These are phyloP conservation scores for Ganoderma lucidum DNA, from an alignment of 1,284 basidiomycete genomes.

Conservation along the genomic window DNA sequence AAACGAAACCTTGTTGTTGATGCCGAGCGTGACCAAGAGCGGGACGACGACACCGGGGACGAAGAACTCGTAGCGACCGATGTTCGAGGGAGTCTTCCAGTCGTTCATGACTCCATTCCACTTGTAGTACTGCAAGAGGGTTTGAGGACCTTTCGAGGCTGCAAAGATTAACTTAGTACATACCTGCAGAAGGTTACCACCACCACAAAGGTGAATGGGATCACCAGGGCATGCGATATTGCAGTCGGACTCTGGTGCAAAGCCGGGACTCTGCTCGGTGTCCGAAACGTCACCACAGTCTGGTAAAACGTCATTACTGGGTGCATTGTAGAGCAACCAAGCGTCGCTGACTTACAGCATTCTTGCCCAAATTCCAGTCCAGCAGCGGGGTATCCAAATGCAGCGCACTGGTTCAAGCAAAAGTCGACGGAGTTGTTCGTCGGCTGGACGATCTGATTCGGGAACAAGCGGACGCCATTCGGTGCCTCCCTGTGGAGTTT, in stretches of 20 bases:
- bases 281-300: slow-evolving; percentile 75
- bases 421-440: slow-evolving; percentile 67
- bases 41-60: slow-evolving; percentile 71
- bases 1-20: slow-evolving; percentile 82
- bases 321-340: too few species aligned
- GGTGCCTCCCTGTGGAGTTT: slow-evolving; percentile 42
- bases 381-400: slow-evolving; percentile 70
- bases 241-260: slow-evolving; percentile 61
- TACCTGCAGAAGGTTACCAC: slow-evolving; percentile 46
- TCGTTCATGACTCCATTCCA: slow-evolving; percentile 66
- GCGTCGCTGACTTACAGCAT: slow-evolving; percentile 63
- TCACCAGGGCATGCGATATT: slow-evolving; percentile 71
- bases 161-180: slow-evolving; percentile 10
- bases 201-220: slow-evolving; percentile 70
- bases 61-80: slow-evolving; percentile 74
- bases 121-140: slow-evolving; percentile 48
- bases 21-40: slow-evolving; percentile 74
- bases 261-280: slow-evolving; percentile 46
- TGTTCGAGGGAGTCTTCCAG: slow-evolving; percentile 71
- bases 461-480: slow-evolving; percentile 55
- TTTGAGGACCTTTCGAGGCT: not conserved
- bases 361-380: slow-evolving; percentile 68
- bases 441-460: slow-evolving; percentile 63
- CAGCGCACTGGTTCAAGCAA: slow-evolving; percentile 69
- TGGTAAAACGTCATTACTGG: slow-evolving; percentile 35